phyloP scores from a whole-genome alignment of 2,329 filamentous ascomycete genomes.

The Ophiostoma ulmi region DNA sequence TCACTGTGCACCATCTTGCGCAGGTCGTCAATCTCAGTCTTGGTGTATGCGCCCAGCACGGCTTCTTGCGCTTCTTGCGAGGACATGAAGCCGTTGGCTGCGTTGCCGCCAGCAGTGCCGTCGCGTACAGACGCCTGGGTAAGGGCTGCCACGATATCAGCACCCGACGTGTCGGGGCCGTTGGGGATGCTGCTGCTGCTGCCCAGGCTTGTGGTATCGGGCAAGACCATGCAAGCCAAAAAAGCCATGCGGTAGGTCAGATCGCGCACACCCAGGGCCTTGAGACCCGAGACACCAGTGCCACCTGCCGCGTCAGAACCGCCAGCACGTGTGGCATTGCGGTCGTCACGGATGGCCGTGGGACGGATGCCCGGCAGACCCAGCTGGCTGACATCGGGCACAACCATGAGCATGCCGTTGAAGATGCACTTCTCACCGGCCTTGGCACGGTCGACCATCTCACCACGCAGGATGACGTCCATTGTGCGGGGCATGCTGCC shows the following conservation, averaged over 20 bases:
- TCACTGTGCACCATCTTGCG: slow-evolving; percentile 91
- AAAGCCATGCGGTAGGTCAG: slow-evolving; percentile 96
- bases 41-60: slow-evolving; percentile 78
- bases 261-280: slow-evolving; percentile 88
- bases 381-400: slow-evolving; percentile 93
- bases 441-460: slow-evolving; percentile 96
- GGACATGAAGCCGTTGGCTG: slow-evolving; percentile 41
- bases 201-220: slow-evolving; percentile 76
- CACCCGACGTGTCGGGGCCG: slow-evolving; percentile 56
- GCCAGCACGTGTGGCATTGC: slow-evolving; percentile 46
- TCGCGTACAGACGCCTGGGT: slow-evolving; percentile 68
- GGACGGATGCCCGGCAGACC: slow-evolving; percentile 80
- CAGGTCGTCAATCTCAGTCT: slow-evolving; percentile 83
- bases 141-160: slow-evolving; percentile 78
- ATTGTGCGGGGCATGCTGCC: slow-evolving; percentile 98
- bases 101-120: slow-evolving; percentile 38
- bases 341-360: slow-evolving; percentile 78
- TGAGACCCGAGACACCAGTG: slow-evolving; percentile 79
- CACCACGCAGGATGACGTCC: slow-evolving; percentile 91
- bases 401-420: slow-evolving; percentile 90
- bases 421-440: slow-evolving; percentile 98
- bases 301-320: slow-evolving; percentile 73
- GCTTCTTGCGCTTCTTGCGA: slow-evolving; percentile 85
- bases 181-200: slow-evolving; percentile 53
- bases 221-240: slow-evolving; percentile 90